Base-by-base conservation (phyloP, 495 filamentous ascomycete species). In the Pseudoneurospora amorphoporcata region DNA sequence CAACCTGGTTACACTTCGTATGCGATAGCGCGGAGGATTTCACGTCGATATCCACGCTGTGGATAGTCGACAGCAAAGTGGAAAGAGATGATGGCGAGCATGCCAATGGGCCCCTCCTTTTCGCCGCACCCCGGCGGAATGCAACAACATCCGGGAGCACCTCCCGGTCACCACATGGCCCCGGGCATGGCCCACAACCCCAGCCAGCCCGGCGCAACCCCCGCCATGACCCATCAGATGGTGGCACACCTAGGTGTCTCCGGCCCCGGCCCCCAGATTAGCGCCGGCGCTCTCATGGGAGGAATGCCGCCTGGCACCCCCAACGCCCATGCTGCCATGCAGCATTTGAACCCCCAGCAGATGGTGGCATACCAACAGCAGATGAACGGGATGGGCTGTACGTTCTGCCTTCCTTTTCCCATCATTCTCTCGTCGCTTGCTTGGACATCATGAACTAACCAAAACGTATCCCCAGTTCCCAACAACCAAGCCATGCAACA, bases 221-320 rank as follows among this genome's bases (percentile, higher is more conserved):
- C 83, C 75, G 82, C 83, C 32, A 94, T 96, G 85, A 88, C 89
- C 47, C 92, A 92, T 76, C 91, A 91, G 79, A 80, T 86, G 71
- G 80, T 80, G 39, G 91, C 91, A 79, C 93, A 95, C 77, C 91
- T 92, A 77, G 92, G 91, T 47, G 93, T 93, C n/a, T 94, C 93
- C 42, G 92, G 87, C 10, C 92, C 93, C 8, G 90, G 90, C 72
- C 89, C 88, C 45, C 93, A 95, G 76, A 92, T 94, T 41, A 93
- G 87, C 77, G 92, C 94, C 73, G 87, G 90, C 38, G 91, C 90
- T 35, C 89, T 92, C 73, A 84, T 95, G 91, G 92, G 83, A 71
- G 90, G 88, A 8, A 94, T 97, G 89, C 91, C 92, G 76, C 91
- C 91, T 65, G 92, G 88, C 61, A 87, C 86, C 70, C 92, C 90